phyloP scores from a whole-genome alignment of 1,284 basidiomycete genomes.

The Xanthoconium separans region DNA sequence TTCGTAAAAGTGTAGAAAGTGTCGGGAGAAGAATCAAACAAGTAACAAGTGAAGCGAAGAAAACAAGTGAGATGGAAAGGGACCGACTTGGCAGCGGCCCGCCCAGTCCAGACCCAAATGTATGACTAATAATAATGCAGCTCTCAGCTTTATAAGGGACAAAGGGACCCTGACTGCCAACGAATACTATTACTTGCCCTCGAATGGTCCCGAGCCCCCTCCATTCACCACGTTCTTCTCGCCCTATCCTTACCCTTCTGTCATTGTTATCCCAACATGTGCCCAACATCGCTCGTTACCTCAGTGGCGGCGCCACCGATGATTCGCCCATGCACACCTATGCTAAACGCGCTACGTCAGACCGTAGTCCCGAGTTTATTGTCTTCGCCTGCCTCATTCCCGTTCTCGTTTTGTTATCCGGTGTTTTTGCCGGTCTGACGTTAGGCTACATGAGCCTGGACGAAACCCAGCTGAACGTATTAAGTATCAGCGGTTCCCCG shows the following conservation, averaged over 20 bases:
- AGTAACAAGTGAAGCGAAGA: too few relatives aligned
- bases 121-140: not conserved
- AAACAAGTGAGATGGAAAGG: too few relatives aligned
- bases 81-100: too few relatives aligned
- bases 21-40: too few relatives aligned
- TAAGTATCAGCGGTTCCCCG: slow-evolving; percentile 82
- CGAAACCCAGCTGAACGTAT: slow-evolving; percentile 87
- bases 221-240: slow-evolving; percentile 29
- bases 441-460: slow-evolving; percentile 93
- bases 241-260: slow-evolving; percentile 19
- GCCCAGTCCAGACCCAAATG: too few relatives aligned
- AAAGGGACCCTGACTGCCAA: not conserved
- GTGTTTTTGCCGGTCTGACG: slow-evolving; percentile 73
- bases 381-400: slow-evolving; percentile 44
- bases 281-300: slow-evolving; percentile 24
- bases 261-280: slow-evolving; percentile 31
- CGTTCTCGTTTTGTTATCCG: slow-evolving; percentile 51
- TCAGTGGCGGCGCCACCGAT: slow-evolving; percentile 4
- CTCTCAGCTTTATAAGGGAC: too few relatives aligned
- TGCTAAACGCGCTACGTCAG: slow-evolving; percentile 22
- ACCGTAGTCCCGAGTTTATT: slow-evolving; percentile 23
- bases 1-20: too few relatives aligned
- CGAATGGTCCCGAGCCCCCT: slow-evolving; percentile 35
- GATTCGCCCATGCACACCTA: slow-evolving; percentile 20
- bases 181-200: slow-evolving; percentile 4